These are phyloP conservation scores for Cydonia oblonga DNA, from an alignment of 331 rosid species.

Conservation along the genomic window DNA sequence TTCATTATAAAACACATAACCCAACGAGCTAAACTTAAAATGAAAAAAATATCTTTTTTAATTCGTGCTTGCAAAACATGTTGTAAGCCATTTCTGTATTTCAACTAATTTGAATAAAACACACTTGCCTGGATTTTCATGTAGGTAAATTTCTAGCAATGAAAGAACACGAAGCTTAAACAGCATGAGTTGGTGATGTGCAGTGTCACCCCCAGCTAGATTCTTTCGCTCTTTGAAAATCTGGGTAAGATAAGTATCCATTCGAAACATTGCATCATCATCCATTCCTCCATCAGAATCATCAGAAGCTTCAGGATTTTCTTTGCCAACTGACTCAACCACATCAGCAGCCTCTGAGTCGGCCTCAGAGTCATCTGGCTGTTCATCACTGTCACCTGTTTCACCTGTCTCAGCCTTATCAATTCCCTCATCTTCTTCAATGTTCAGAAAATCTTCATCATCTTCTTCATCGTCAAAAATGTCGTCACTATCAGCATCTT, in stretches of 20 bases:
- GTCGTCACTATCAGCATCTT: slow-evolving; percentile 43
- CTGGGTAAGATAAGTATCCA: slow-evolving; percentile 78
- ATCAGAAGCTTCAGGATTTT: slow-evolving; percentile 53
- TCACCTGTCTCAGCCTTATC: slow-evolving; percentile 66
- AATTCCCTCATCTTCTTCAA: slow-evolving; percentile 75
- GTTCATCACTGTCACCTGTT: slow-evolving; percentile 75
- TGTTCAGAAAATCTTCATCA: slow-evolving; percentile 60
- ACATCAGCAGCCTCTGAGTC: slow-evolving; percentile 68
- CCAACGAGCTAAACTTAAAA: too few species aligned
- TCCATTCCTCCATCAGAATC: slow-evolving; percentile 97
- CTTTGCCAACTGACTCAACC: slow-evolving; percentile 40
- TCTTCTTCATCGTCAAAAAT: slow-evolving; percentile 28
- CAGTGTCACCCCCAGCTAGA: slow-evolving; percentile 74
- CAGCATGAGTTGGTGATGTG: slow-evolving; percentile 77
- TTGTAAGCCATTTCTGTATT: background rate
- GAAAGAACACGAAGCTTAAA: slow-evolving; percentile 90
- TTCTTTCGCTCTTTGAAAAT: slow-evolving; percentile 67
- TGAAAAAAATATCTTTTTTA: background rate
- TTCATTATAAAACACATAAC: too few species aligned
- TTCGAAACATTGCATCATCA: slow-evolving; percentile 94
- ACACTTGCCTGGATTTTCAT: slow-evolving; percentile 75
- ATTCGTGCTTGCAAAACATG: background rate
- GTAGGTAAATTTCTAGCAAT: slow-evolving; percentile 80
- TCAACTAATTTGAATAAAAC: background rate
- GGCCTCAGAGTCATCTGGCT: slow-evolving; percentile 36